These are phyloP conservation scores for Daedaleopsis nitida DNA, from an alignment of 768 basidiomycete species.

Conservation along the genomic window DNA sequence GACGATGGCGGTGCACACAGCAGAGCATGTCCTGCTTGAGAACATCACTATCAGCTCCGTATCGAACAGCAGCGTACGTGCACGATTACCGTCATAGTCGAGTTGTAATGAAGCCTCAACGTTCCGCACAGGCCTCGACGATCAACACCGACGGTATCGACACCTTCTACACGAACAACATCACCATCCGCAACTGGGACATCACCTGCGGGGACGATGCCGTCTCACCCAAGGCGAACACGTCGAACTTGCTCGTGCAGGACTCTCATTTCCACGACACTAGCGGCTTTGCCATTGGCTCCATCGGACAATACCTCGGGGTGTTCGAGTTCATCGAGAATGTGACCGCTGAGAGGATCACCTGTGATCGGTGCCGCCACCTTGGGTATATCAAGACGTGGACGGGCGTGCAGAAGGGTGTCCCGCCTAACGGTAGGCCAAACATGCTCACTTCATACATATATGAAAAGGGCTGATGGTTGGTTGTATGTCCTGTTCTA, in stretches of 20 bases:
- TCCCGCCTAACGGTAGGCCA: background rate
- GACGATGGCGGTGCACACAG: conserved; percentile 1
- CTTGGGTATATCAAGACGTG: background rate
- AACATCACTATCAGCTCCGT: background rate
- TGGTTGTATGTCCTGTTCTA: too few relatives aligned
- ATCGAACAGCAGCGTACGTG: background rate
- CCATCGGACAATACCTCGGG: background rate
- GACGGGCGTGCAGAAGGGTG: background rate
- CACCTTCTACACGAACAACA: conserved; percentile 2
- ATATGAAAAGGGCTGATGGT: background rate
- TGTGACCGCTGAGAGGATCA: background rate
- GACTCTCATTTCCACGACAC: background rate
- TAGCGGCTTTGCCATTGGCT: background rate
- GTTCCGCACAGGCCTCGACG: background rate
- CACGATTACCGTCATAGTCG: background rate
- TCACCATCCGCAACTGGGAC: background rate
- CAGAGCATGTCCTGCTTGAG: background rate
- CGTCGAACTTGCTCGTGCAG: background rate
- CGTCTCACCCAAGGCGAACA: background rate
- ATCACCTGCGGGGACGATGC: background rate
- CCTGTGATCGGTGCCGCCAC: background rate
- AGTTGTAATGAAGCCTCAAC: too few relatives aligned
- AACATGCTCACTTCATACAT: too few relatives aligned
- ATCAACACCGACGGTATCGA: background rate
- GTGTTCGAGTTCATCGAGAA: conserved; percentile 1